Conservation (phyloP, 768 basidiomycete genomes). For the Auricularia heimuer region DNA sequence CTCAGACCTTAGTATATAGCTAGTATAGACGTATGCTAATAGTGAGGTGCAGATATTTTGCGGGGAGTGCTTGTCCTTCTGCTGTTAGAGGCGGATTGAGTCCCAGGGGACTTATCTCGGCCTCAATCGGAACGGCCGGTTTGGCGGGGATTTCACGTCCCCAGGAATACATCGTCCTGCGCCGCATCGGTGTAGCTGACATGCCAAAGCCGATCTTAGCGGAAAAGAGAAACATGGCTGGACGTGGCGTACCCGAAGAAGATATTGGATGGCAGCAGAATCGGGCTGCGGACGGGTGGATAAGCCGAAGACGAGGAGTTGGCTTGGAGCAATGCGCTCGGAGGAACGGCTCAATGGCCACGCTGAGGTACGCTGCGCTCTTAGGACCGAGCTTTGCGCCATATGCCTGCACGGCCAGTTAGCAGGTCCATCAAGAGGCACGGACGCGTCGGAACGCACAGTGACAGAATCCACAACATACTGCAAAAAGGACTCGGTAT, state of each 20-base stretch:
- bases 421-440: not conserved
- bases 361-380: not conserved
- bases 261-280: slow-evolving; percentile 10
- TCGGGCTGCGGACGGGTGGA: slow-evolving; percentile 12
- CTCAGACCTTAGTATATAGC: too few species aligned
- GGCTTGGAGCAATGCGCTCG: slow-evolving; percentile 4
- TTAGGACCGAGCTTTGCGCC: not conserved
- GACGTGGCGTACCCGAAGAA: slow-evolving; percentile 9
- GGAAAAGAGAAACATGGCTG: not conserved
- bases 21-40: too few species aligned
- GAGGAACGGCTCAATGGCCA: slow-evolving; percentile 10
- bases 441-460: not conserved
- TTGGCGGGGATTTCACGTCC: too few species aligned
- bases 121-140: too few species aligned
- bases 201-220: not conserved
- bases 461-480: not conserved
- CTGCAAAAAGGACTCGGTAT: not conserved
- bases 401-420: not conserved
- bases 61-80: too few species aligned
- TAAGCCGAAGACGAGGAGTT: slow-evolving; percentile 8
- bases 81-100: too few species aligned
- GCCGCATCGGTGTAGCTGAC: not conserved
- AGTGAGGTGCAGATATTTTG: too few species aligned
- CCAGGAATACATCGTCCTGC: not conserved
- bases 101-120: too few species aligned